Base-by-base conservation (phyloP, 2,329 filamentous ascomycete genomes). In the Aspergillus pseudotamarii region DNA sequence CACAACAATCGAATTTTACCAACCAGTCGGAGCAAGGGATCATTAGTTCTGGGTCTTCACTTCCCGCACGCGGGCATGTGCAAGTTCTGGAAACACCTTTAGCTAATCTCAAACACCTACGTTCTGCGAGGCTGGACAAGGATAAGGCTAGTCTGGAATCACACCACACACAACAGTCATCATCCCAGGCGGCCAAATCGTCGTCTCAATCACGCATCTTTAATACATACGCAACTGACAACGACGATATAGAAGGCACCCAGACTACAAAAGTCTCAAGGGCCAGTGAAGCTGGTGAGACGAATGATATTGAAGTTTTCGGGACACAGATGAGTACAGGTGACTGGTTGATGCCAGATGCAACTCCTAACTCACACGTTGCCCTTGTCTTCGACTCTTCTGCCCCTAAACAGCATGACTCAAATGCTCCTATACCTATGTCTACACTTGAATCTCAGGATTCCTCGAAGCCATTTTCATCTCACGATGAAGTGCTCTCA, bases 191-290 rank as follows among this genome's bases (percentile, higher is more conserved):
- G 30, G 66, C 66, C 36, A 75, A 75, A 58, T 71, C 65, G 9
- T 78, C 75, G 1, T 78, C 76, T 21, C 72, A 77, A 57, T 75
- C 75, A 21, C 70, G 72, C 34, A 70, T 79, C 36, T 58, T 71
- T 30, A 75, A 77, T 56, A 78, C 76, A 6, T 75, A 76, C 60
- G 68, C 65, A 11, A 73, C 67, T 43, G 65, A 70, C 59, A 71
- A 67, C 26, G 67, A 58, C 57, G 61, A 67, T 30, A 58, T 64
- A 12, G 66, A 66, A 43, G 59, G 41, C n/a, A 50, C 69, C 28
- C 66, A 71, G 30, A 63, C 53, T 34, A 53, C 62, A 3, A 59
- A 65, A 43, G 48, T 62, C 21, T 60, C 65, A 26, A 62, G 58
- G 48, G 51, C 23, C 19, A 61, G 59, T 54, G 58, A 53, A 41